Evolutionary conservation across 1,139 yeast genomes (phyloP).

Genomic region (Hansenula sp.): DNA sequence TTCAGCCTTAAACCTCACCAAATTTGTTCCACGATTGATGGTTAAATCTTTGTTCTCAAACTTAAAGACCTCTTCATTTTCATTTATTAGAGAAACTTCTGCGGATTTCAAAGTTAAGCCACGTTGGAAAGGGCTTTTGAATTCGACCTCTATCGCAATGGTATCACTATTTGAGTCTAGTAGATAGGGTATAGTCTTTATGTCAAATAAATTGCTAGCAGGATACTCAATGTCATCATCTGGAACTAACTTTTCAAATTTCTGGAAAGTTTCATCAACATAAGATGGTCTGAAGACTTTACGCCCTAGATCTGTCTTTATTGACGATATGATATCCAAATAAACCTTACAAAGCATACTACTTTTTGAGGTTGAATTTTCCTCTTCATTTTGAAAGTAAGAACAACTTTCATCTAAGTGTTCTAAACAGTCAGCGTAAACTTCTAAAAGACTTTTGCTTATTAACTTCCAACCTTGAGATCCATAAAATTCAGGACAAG

Average conservation of each 20-base stretch:
- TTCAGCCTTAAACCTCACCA: constrained; percentile 3
- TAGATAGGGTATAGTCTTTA: constrained; percentile 2
- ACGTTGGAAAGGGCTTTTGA: constrained; percentile 4
- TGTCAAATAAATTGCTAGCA: constrained; percentile 4
- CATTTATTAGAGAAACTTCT: constrained; percentile 7
- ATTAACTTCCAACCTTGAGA: constrained; percentile 71
- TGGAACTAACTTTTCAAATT: not conserved
- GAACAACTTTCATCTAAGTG: constrained; percentile 29
- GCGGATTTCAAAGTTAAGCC: constrained; percentile 2
- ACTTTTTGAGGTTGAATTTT: not conserved
- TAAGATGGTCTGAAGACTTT: not conserved
- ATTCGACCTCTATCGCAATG: constrained; percentile 1
- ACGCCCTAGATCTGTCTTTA: not conserved
- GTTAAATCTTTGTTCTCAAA: not conserved
- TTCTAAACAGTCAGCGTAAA: constrained; percentile 67
- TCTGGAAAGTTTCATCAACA: constrained; percentile 2
- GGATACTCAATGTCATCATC: constrained; percentile 7
- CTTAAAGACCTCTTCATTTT: constrained; percentile 7
- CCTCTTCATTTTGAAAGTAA: constrained; percentile 4
- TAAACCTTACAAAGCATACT: constrained; percentile 20
- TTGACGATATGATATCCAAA: constrained; percentile 16
- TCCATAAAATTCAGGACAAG: constrained; percentile 64
- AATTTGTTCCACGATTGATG: constrained; percentile 4
- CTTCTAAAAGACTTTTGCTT: constrained; percentile 58
- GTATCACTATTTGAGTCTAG: constrained; percentile 2